Percentiles rank a stretch among this genome's conserved stretches.
phyloP scores from a whole-genome alignment of 202 grass and related monocot species.

The Digitaria exilis region DNA sequence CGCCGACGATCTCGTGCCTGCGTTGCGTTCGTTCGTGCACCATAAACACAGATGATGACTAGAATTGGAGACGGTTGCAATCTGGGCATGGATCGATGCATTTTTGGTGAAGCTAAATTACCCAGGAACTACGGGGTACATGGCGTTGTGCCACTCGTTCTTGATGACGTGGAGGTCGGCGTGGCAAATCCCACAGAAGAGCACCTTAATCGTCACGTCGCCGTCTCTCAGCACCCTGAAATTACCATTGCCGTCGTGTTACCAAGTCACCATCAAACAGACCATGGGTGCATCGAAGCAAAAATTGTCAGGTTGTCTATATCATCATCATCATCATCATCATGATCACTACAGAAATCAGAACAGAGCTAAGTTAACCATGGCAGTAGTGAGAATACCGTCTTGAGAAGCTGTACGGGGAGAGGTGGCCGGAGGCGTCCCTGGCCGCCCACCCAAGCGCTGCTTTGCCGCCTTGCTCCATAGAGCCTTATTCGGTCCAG shows the following conservation, averaged over 20 bases:
- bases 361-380: not conserved
- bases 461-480: conserved; percentile 38
- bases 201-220: conserved; percentile 74
- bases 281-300: too few relatives aligned
- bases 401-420: conserved; percentile 58
- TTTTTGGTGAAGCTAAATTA: too few relatives aligned
- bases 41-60: too few relatives aligned
- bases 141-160: conserved; percentile 67
- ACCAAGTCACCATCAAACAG: too few relatives aligned
- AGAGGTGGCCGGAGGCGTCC: conserved; percentile 58
- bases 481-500: too few relatives aligned
- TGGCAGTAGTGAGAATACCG: conserved; percentile 32
- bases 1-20: conserved; percentile 63
- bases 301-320: too few relatives aligned
- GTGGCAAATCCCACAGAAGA: conserved; percentile 76
- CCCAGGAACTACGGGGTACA: conserved; percentile 77
- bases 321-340: too few relatives aligned
- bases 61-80: too few relatives aligned
- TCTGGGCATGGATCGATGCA: too few relatives aligned
- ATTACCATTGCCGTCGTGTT: too few relatives aligned
- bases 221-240: conserved; percentile 42
- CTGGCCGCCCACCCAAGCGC: conserved; percentile 60
- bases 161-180: conserved; percentile 67
- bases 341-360: too few relatives aligned
- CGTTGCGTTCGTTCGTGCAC: too few relatives aligned